A percentile compares a stretch with the other conserved stretches of the same genome.
Evolutionary conservation across 805 yeast genomes (phyloP).

Genomic region (Schizosaccharomyces cryophilus): DNA sequence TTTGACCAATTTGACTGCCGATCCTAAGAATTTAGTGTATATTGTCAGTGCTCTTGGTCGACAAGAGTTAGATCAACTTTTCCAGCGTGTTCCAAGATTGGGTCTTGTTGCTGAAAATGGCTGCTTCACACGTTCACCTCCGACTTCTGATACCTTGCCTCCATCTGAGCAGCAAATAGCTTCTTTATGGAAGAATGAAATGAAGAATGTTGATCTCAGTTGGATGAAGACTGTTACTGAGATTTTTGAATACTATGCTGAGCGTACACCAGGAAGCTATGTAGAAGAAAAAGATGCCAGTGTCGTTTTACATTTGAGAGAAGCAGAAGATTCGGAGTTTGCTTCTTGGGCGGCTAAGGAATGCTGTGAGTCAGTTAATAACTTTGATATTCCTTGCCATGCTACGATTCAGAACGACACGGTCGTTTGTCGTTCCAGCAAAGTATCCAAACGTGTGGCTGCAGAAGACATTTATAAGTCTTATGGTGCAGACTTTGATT

Average conservation of each 20-base stretch:
- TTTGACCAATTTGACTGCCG: conserved; percentile 32
- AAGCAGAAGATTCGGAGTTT: conserved; percentile 23
- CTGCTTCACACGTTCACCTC: conserved; percentile 30
- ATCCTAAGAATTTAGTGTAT: conserved; percentile 42
- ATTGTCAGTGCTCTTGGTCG: conserved; percentile 43
- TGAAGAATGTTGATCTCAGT: conserved; percentile 27
- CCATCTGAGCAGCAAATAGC: not conserved
- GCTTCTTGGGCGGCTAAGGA: conserved; percentile 55
- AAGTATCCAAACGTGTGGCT: not conserved
- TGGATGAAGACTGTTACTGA: conserved; percentile 18
- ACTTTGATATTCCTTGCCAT: conserved; percentile 39
- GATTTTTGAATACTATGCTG: conserved; percentile 35
- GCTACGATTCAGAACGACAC: conserved; percentile 18
- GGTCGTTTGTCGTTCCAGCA: conserved; percentile 1
- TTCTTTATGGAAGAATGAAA: conserved; percentile 21
- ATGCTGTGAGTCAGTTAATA: conserved; percentile 62
- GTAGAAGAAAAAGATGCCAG: conserved; percentile 54
- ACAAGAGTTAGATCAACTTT: conserved; percentile 39
- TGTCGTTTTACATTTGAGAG: conserved; percentile 50
- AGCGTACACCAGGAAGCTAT: conserved; percentile 57
- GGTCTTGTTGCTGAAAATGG: conserved; percentile 87
- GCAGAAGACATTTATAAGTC: not conserved
- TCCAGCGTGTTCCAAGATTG: conserved; percentile 38
- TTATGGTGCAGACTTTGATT: not conserved
- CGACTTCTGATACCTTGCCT: conserved; percentile 1